Percentiles rank a stretch among this genome's conserved stretches.
phyloP scores from a whole-genome alignment of 2,329 filamentous ascomycete species.

The Sordariomycetes sp. region DNA sequence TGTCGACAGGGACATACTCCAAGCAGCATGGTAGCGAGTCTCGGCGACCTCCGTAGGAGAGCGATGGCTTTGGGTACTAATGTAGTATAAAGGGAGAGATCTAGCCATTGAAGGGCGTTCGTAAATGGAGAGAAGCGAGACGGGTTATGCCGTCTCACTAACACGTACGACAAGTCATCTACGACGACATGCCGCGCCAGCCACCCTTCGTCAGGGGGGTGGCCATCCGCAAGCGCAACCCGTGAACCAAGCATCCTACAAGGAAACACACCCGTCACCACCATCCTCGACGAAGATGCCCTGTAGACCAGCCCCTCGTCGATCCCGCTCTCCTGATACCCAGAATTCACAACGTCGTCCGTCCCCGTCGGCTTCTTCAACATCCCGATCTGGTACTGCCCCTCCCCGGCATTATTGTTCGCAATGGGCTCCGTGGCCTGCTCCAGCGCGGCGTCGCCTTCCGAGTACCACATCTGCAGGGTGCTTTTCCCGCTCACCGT shows the following conservation, averaged over 20 bases:
- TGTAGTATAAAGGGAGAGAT: no score
- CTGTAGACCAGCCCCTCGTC: slow-evolving; percentile 36
- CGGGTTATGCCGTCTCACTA: no score
- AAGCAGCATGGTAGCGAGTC: no score
- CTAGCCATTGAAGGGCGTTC: no score
- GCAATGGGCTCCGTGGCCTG: slow-evolving; percentile 5
- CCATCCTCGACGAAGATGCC: slow-evolving; percentile 36
- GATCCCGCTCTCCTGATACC: slow-evolving; percentile 30
- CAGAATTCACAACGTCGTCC: slow-evolving; percentile 33
- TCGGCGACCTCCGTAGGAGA: no score
- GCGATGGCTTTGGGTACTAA: no score
- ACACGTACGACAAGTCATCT: no score
- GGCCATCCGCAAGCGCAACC: no score
- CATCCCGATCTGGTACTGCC: slow-evolving; percentile 47
- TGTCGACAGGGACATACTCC: no score
- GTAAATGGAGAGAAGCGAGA: no score
- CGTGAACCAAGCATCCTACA: slow-evolving; percentile 14
- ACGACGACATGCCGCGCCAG: no score
- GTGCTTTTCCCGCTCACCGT: slow-evolving; percentile 4
- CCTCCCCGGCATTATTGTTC: slow-evolving; percentile 41
- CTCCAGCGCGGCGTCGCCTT: slow-evolving; percentile 4
- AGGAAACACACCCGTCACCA: slow-evolving; percentile 23
- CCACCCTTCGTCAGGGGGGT: no score
- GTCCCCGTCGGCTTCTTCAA: slow-evolving; percentile 42
- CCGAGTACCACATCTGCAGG: slow-evolving; percentile 10